Evolutionary conservation across 768 basidiomycete genomes (phyloP).

Genomic region (Rhizopogon vinicolor): DNA sequence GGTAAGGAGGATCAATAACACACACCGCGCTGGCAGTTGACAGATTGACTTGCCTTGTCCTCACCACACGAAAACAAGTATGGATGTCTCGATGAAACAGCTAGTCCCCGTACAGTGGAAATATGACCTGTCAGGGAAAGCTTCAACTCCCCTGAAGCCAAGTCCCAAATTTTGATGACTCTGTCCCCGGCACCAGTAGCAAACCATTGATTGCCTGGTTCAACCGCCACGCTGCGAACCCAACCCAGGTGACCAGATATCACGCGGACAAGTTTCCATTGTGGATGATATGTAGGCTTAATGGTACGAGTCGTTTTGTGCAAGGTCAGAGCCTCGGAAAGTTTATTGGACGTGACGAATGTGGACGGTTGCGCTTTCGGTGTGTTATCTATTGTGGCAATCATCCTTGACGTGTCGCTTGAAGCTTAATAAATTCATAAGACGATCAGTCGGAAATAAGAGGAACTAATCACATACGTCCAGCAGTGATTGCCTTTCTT

Average conservation of each 20-base stretch:
- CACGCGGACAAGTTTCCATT: slow-evolving; percentile 94
- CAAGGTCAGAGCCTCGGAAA: slow-evolving; percentile 86
- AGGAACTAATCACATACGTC: slow-evolving; percentile 39
- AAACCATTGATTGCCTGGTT: slow-evolving; percentile 98
- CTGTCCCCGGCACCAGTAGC: slow-evolving; percentile 97
- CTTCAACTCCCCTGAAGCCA: slow-evolving; percentile 96
- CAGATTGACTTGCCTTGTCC: slow-evolving; percentile 69
- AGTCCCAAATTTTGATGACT: slow-evolving; percentile 98
- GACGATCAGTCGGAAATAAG: not conserved
- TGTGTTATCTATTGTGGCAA: slow-evolving; percentile 71
- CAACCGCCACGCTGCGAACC: slow-evolving; percentile 94
- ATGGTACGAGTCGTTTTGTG: slow-evolving; percentile 93
- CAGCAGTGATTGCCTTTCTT: slow-evolving; percentile 69
- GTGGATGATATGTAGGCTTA: slow-evolving; percentile 93
- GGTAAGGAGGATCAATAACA: not conserved
- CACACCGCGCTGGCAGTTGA: not conserved
- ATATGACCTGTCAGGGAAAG: slow-evolving; percentile 98
- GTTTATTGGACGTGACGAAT: slow-evolving; percentile 54
- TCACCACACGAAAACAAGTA: slow-evolving; percentile 98
- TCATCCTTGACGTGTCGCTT: slow-evolving; percentile 57
- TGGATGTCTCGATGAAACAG: slow-evolving; percentile 89
- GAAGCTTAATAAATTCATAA: slow-evolving; percentile 21
- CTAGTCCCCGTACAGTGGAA: slow-evolving; percentile 91
- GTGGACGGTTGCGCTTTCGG: slow-evolving; percentile 67
- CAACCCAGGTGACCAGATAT: slow-evolving; percentile 98